These are phyloP conservation scores for Globisporangium apiculatum DNA, from an alignment of 352 stramenopile genomes.

Conservation along the genomic window DNA sequence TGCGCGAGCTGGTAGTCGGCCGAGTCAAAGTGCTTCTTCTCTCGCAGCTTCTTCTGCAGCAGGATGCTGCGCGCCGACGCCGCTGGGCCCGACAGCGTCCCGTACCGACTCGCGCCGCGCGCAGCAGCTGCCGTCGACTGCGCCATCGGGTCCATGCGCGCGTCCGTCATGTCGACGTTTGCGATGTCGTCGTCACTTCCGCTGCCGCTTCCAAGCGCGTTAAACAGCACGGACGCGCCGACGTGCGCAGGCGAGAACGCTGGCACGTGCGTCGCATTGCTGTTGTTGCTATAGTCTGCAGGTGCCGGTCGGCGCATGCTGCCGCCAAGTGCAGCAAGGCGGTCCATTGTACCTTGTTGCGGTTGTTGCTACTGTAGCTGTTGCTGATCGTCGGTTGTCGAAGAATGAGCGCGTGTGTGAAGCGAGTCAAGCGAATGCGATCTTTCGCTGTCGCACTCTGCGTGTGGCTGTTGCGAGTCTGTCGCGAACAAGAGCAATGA, in stretches of 20 bases:
- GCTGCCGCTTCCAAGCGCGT: constrained; percentile 24
- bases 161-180: constrained; percentile 10
- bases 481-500: too few relatives aligned
- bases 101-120: constrained; percentile 15
- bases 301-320: background rate
- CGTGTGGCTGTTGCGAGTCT: too few relatives aligned
- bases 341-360: background rate
- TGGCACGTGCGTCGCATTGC: constrained; percentile 44
- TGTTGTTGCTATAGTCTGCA: constrained; percentile 23
- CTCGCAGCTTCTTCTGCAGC: constrained; percentile 65
- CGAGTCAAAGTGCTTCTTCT: constrained; percentile 69
- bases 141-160: background rate
- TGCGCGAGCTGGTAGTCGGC: constrained; percentile 66
- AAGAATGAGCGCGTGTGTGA: background rate
- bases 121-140: constrained; percentile 1
- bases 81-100: constrained; percentile 19
- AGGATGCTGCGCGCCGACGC: constrained; percentile 54
- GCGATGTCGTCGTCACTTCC: constrained; percentile 16
- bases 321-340: too few relatives aligned
- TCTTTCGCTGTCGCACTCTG: too few relatives aligned
- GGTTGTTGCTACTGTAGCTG: constrained; percentile 1
- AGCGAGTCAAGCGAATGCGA: too few relatives aligned
- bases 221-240: constrained; percentile 37
- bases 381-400: background rate
- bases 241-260: constrained; percentile 32